Base-by-base conservation (phyloP, 306 rosid genomes). In the Boehmeria nivea region DNA sequence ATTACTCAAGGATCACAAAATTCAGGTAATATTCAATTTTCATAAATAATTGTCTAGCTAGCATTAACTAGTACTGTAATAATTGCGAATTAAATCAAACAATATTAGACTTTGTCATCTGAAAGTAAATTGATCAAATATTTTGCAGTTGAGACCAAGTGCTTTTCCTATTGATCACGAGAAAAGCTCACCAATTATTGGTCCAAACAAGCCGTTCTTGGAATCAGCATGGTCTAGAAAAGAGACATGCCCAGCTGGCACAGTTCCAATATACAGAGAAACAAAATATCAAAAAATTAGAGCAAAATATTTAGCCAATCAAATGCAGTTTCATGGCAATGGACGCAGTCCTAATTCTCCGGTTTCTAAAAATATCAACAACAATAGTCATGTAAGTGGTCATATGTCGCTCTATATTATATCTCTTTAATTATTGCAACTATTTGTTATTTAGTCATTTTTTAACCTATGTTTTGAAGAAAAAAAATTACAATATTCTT, bases 181-280 rank as follows among this genome's bases (percentile, higher is more conserved):
- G 3, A 27, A 51, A 16, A 63, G 19, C 5, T 42, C 51, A 27
- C 27, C n/a, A n/a, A n/a, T n/a, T n/a, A n/a, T 1, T 6, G 24
- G 8, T 50, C 13, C 11, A 58, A 27, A 25, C 10, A 24, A 17
- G 12, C 26, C 8, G 6, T 23, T 17, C 10, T 17, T 3, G 4
- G 13, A 44, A 11, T n/a, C 11, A n/a, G 24, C 21, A 8, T 45
- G 15, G 10, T 62, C 18, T 9, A 62, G 9, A 16, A 39, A 26
- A 40, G 49, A 17, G 25, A 4, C 21, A 8, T 51, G 61, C 23
- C 73, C 67, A 12, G 10, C 38, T 31, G 73, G 73, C 18, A 42
- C 50, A 7, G 61, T 60, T 68, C 67, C 67, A 1, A 68, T 68
- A 12, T 12, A 38, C n/a, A 52, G 73, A 68, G 51, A 66, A 8